Conservation (phyloP, 768 basidiomycete species). For the Termitomyces sp. region DNA sequence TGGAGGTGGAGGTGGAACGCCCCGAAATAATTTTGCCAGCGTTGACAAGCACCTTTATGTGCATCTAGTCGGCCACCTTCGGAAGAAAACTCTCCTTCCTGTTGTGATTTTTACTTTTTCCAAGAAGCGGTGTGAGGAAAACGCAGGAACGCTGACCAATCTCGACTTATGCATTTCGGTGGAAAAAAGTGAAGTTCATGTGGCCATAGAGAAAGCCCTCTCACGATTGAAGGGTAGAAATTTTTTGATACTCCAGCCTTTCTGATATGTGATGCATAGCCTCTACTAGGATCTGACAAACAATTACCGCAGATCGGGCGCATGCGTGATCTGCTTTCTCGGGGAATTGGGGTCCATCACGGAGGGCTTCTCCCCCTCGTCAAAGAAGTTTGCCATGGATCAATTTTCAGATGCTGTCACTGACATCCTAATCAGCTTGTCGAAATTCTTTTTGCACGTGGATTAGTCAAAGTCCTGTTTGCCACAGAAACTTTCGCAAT, state of each 20-base stretch:
- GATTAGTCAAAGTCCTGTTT: conserved; percentile 93
- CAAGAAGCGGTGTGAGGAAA: conserved; percentile 96
- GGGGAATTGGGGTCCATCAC: conserved; percentile 97
- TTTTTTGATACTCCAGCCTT: neutral
- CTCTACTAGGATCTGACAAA: conserved; percentile 72
- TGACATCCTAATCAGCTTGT: conserved; percentile 57
- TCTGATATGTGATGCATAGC: conserved; percentile 6
- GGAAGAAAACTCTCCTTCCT: conserved; percentile 82
- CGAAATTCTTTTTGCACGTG: conserved; percentile 92
- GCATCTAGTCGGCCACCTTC: conserved; percentile 80
- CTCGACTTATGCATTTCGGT: conserved; percentile 81
- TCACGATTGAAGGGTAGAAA: conserved; percentile 74
- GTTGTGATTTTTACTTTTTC: conserved; percentile 97
- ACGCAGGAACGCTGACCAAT: conserved; percentile 85
- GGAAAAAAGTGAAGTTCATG: conserved; percentile 97
- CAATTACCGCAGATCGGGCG: conserved; percentile 88
- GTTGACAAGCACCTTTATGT: conserved; percentile 92
- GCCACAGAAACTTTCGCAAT: conserved; percentile 99
- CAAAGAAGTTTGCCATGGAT: conserved; percentile 66
- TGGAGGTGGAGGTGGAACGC: conserved; percentile 29
- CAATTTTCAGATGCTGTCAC: neutral
- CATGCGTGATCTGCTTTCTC: conserved; percentile 83
- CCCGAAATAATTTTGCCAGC: conserved; percentile 57
- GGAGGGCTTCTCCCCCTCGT: conserved; percentile 94
- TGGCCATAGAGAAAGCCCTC: conserved; percentile 88